Base-by-base conservation (phyloP, 1,284 basidiomycete genomes). In the Moniliella sp. region DNA sequence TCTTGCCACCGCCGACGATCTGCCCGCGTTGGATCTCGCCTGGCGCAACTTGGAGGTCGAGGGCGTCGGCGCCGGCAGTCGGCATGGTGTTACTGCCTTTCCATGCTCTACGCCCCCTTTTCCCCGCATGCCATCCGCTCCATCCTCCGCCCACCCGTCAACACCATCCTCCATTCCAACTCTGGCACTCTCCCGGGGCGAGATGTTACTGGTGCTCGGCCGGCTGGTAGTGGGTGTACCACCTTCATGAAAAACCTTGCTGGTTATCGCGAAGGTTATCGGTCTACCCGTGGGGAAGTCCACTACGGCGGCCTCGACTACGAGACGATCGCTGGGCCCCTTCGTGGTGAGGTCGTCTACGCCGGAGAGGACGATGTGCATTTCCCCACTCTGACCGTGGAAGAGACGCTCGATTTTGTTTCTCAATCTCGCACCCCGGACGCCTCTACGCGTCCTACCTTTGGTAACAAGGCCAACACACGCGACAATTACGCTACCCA, bases 161-260 rank as follows among this genome's bases (percentile, higher is more conserved):
- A 46, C 35, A 38, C 38, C 14, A 53, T 53, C 25, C 33, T 56
- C 14, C 19, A 46, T 28, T n/a, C n/a, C n/a, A n/a, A n/a, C n/a
- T n/a, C n/a, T n/a, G n/a, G n/a, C n/a, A n/a, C n/a, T n/a, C n/a
- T n/a, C n/a, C n/a, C 46, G 45, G 36, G 53, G 53, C 7, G 53
- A 56, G 34, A 56, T 56, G 53, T 36, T 49, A 2, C 43, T 56
- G 18, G 50, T 56, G 1, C 45, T 56, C 13, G 50, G 53, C 2
- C 40, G 53, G 2, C 53, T 4, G 53, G 53, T 4, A 35, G 42
- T 27, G 52, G 52, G 1, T 53, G 50, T 34, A 50, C 50, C 7
- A 43, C 40, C 3, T 41, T 53, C 28, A 41, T 52, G 35, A 52
- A 52, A 34, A 42, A 46, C 12, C 38, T 55, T 13, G 46, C 49